Evolutionary conservation across 2,329 filamentous ascomycete species (phyloP).

Genomic region (Lithohypha guttulata): DNA sequence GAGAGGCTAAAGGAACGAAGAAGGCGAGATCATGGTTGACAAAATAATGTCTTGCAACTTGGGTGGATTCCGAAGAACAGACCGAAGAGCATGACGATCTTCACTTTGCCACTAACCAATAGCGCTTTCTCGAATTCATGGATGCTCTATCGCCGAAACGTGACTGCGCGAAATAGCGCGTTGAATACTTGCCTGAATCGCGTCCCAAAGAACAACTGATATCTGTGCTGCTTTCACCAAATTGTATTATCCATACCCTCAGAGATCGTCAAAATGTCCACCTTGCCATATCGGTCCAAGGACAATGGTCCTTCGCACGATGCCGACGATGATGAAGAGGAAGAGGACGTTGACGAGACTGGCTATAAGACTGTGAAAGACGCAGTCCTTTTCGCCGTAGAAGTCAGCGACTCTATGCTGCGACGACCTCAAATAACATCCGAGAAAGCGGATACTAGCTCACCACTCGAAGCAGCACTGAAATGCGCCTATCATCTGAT

Average conservation of each 20-base stretch:
- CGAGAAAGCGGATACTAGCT: constrained; percentile 70
- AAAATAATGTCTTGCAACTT: not conserved
- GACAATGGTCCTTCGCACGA: constrained; percentile 28
- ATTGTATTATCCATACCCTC: no score
- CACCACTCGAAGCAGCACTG: constrained; percentile 68
- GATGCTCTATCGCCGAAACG: not conserved
- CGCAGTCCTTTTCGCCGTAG: constrained; percentile 94
- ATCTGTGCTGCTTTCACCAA: no score
- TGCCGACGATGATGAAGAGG: constrained; percentile 34
- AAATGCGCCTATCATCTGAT: constrained; percentile 93
- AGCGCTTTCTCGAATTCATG: not conserved
- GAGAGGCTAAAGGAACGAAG: not conserved
- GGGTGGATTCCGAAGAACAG: not conserved
- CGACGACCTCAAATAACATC: constrained; percentile 51
- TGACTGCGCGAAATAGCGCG: not conserved
- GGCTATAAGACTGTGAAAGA: constrained; percentile 88
- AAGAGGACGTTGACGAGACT: constrained; percentile 37
- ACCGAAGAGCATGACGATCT: not conserved
- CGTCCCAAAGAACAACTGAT: no score
- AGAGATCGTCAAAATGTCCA: constrained; percentile 18
- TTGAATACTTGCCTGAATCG: no score
- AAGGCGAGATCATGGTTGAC: not conserved
- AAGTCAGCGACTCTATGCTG: constrained; percentile 84
- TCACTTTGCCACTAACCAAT: not conserved
- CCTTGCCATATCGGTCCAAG: constrained; percentile 17